phyloP scores from a whole-genome alignment of 1,139 yeast species.

The Blastobotrys buckinghamii region DNA sequence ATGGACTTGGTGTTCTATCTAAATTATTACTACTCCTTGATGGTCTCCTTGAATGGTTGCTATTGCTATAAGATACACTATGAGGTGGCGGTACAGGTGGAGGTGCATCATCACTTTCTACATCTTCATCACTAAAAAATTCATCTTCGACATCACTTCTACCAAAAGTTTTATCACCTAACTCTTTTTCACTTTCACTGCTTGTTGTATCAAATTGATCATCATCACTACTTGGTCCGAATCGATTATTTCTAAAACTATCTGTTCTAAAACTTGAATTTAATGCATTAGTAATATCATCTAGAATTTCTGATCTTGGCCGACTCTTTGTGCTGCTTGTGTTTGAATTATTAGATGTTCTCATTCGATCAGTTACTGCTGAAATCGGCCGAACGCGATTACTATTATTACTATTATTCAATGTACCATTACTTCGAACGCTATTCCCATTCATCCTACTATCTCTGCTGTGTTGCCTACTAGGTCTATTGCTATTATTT shows the following conservation, averaged over 20 bases:
- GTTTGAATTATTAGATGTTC: not conserved
- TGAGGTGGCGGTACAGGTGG: slow-evolving; percentile 32
- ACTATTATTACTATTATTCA: not conserved
- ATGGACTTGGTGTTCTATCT: slow-evolving; percentile 51
- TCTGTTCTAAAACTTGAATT: slow-evolving; percentile 2
- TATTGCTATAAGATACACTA: not conserved
- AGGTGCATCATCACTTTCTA: slow-evolving; percentile 7
- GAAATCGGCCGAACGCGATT: not conserved
- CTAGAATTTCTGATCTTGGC: slow-evolving; percentile 11
- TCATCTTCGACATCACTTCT: slow-evolving; percentile 4
- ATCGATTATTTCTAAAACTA: not conserved
- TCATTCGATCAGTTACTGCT: not conserved
- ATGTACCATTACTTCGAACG: too few relatives aligned
- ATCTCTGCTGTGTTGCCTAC: not conserved
- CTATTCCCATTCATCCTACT: too few relatives aligned
- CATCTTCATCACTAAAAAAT: not conserved
- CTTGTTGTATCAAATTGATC: not conserved
- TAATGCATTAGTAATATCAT: slow-evolving; percentile 11
- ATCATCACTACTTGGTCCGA: slow-evolving; percentile 2
- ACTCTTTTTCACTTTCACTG: not conserved
- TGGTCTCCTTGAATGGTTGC: not conserved
- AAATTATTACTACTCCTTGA: slow-evolving; percentile 7
- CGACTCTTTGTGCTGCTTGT: not conserved
- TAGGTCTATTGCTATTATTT: not conserved
- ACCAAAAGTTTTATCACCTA: not conserved